Conservation (phyloP, 495 filamentous ascomycete species). For the Neurospora tetraspora region DNA sequence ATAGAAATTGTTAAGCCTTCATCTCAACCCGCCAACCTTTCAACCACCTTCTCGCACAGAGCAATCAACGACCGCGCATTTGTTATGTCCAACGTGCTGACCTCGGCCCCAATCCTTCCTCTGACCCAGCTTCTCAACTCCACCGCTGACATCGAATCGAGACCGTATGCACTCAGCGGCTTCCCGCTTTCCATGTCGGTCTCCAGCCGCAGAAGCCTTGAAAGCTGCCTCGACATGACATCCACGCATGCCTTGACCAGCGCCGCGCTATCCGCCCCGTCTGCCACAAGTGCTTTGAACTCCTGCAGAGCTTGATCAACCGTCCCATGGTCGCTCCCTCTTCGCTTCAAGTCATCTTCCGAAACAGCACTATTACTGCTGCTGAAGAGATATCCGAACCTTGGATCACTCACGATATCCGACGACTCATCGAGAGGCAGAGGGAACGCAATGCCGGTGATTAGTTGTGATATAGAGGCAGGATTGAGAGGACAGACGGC, state of each 20-base stretch:
- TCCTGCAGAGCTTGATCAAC: background rate
- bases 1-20: background rate
- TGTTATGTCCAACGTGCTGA: constrained; percentile 2
- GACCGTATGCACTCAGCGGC: constrained; percentile 9
- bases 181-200: constrained; percentile 3
- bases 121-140: constrained; percentile 4
- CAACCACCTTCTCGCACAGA: constrained; percentile 4
- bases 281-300: constrained; percentile 1
- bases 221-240: background rate
- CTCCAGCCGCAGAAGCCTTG: constrained; percentile 5
- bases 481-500: background rate
- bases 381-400: constrained; percentile 2
- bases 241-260: background rate
- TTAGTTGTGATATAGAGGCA: constrained; percentile 8
- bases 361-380: background rate
- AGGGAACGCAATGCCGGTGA: constrained; percentile 20
- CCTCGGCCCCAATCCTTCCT: background rate
- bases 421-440: background rate
- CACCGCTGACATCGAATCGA: constrained; percentile 6
- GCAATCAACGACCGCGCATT: constrained; percentile 1
- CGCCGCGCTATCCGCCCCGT: background rate
- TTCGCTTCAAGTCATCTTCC: background rate
- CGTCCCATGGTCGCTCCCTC: background rate
- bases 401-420: background rate
- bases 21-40: background rate